Base-by-base conservation (phyloP, 1,139 yeast species). In the Suhomyces bribrorum region DNA sequence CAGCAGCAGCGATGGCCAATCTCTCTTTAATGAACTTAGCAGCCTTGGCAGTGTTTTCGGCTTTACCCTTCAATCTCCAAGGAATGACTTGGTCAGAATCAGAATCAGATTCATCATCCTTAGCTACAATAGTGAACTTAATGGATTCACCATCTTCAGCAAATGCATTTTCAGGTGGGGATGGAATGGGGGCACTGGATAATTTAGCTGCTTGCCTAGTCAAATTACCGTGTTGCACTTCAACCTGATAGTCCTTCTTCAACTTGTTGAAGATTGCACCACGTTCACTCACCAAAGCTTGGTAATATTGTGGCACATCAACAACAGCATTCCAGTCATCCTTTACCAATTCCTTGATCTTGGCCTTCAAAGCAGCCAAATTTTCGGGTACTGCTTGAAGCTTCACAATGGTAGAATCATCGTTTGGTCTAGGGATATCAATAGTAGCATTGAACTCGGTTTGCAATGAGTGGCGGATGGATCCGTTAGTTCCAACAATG, bases 401-500 rank as follows among this genome's bases (percentile, higher is more conserved):
- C 46, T 65, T 69, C 36, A 81, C 63, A 16, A 56, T 55, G 9
- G 71, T 62, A 34, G 82, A 69, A 34, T 71, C 62, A 46, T 66
- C 73, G 46, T 69, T 69, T 50, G 77, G 73, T 56, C 79, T 77
- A 47, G 97, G 97, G 55, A 92, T 78, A 36, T 69, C 73, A 42
- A 92, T 64, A 20, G 63, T 58, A 34, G 87, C 92, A 12, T 72
- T 69, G 61, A 73, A 86, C 50, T 84, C 87, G 17, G 75, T 70
- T 67, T 89, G 95, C 46, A 89, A 64, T 8, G 78, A 73, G 50
- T 84, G 83, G 65, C 92, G 87, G 42, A 78, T 75, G 11, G 80
- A 58, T 29, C 97, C 97, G 44, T 82, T 82, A 30, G 90, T 81
- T 27, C 97, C 97, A 61, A 92, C 81, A 44, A 92, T 59, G 15